Conservation (phyloP, 352 stramenopile genomes). For the Phytophthora parvispora region DNA sequence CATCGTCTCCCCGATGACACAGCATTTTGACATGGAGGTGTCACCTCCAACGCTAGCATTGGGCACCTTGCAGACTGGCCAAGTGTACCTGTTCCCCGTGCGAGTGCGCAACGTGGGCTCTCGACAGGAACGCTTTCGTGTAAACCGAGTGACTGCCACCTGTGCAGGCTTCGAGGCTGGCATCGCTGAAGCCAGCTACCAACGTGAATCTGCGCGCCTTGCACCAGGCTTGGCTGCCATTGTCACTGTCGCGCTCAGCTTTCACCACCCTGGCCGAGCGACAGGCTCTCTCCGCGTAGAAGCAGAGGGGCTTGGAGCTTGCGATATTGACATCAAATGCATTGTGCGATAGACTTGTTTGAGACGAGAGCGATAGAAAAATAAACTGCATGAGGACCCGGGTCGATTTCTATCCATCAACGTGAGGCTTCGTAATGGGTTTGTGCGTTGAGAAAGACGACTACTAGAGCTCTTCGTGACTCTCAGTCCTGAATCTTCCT, state of each 20-base stretch:
- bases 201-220: constrained; percentile 66
- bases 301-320: constrained; percentile 60
- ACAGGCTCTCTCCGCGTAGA: constrained; percentile 55
- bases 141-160: constrained; percentile 54
- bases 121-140: constrained; percentile 76
- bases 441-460: not conserved
- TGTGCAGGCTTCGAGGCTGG: constrained; percentile 47
- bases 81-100: constrained; percentile 79
- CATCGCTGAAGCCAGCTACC: constrained; percentile 65
- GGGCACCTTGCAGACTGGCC: constrained; percentile 40
- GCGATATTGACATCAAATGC: constrained; percentile 61
- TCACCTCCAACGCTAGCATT: constrained; percentile 55
- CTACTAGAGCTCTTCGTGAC: not conserved
- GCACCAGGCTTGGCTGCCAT: constrained; percentile 68
- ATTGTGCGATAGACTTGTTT: constrained; percentile 44
- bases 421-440: not conserved
- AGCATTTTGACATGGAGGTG: constrained; percentile 71
- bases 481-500: constrained; percentile 12
- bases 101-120: constrained; percentile 75
- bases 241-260: constrained; percentile 71
- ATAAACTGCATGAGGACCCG: not conserved
- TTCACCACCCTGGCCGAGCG: constrained; percentile 60
- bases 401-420: constrained; percentile 4
- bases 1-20: constrained; percentile 1
- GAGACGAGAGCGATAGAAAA: not conserved